Evolutionary conservation across 805 yeast species (phyloP).

Genomic region (Blastobotrys terrestris): DNA sequence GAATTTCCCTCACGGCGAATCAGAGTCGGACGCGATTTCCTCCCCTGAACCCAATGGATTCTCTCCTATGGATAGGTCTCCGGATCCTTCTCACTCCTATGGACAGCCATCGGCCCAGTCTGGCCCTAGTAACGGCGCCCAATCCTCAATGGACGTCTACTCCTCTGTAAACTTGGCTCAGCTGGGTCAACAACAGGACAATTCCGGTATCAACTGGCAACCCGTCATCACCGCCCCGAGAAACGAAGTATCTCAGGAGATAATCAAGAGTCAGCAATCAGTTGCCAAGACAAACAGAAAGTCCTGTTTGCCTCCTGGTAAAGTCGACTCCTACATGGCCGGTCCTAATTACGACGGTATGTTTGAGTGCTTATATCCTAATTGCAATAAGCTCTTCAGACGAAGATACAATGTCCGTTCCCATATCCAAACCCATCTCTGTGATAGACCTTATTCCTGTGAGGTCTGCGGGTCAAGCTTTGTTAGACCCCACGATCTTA

Average conservation of each 20-base stretch:
- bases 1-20: neutral
- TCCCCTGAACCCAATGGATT: constrained; percentile 2
- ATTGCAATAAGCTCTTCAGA: constrained; percentile 78
- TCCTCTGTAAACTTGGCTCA: constrained; percentile 19
- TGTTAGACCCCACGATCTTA: constrained; percentile 91
- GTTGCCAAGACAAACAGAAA: constrained; percentile 34
- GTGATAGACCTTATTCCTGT: constrained; percentile 90
- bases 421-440: constrained; percentile 92
- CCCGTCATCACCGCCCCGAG: constrained; percentile 32
- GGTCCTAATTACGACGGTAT: constrained; percentile 71
- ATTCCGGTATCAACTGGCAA: constrained; percentile 31
- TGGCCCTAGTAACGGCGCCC: neutral
- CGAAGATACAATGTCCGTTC: constrained; percentile 89
- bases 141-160: constrained; percentile 16
- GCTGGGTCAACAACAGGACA: constrained; percentile 24
- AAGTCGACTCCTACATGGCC: constrained; percentile 72
- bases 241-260: constrained; percentile 28
- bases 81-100: neutral
- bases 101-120: neutral
- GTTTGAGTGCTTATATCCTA: constrained; percentile 67
- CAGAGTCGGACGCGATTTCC: constrained; percentile 2
- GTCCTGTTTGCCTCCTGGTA: constrained; percentile 82
- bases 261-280: constrained; percentile 27
- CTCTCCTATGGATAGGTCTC: neutral
- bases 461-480: constrained; percentile 70